Base-by-base conservation (phyloP, 805 yeast genomes). In the Yamadazyma akitaensis region DNA sequence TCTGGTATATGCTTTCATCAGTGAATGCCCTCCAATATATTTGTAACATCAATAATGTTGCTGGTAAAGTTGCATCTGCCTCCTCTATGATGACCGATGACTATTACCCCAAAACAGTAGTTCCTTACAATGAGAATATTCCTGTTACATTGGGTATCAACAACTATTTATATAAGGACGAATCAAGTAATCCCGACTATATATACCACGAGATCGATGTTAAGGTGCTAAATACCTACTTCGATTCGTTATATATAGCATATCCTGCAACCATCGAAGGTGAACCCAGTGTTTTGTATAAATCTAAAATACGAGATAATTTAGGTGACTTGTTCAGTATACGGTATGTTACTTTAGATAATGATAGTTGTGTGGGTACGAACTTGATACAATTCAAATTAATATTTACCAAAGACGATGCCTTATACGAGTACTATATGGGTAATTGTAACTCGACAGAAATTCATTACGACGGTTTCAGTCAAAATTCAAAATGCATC, bases 391-490 rank as follows among this genome's bases (percentile, higher is more conserved):
- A 51, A 31, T 47, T 51, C 41, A 51, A 45, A 32, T 33, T 51
- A 36, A 19, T 45, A 2, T 51, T 51, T 26, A 36, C 18, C 24
- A 42, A 47, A 28, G 33, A 26, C 3, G 40, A 32, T 21, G 39
- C 26, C 16, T 37, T 51, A 13, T 50, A 47, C 26, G 42, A 42
- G n/a, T 51, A 51, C 30, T 48, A 42, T 37, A 33, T 51, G 21
- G 54, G 51, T 8, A 51, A 51, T 46, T 51, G 54, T 35, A 45
- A 51, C 31, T 19, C 35, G 11, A 24, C 51, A 2, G 50, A 47
- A 24, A 12, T 48, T 5, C 21, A n/a, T 25, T 45, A 47, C 32
- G 47, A 47, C 17, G 42, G 42, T 2, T 51, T 51, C 32, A 28
- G 42, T 37, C 4, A 21, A 5, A 28, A 36, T 8, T 38, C 47